Conservation (phyloP, 306 rosid species). For the Prunus padus region DNA sequence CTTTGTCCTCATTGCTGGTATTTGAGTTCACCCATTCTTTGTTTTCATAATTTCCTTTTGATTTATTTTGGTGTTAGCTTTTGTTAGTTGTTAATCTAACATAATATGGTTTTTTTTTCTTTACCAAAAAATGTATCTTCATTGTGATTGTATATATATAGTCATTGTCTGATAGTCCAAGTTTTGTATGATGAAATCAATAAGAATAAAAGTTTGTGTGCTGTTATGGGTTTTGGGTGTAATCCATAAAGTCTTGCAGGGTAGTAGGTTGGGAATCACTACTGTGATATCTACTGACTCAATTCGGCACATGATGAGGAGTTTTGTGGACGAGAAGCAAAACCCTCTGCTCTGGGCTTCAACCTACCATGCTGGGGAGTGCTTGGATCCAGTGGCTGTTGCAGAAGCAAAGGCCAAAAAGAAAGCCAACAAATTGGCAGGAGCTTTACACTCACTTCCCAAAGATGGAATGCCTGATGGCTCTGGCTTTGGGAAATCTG, state of each 20-base stretch:
- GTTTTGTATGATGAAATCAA: neutral
- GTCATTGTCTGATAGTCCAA: neutral
- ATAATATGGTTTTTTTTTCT: neutral
- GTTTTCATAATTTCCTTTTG: conserved; percentile 25
- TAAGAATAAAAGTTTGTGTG: neutral
- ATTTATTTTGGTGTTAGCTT: neutral
- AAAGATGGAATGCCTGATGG: conserved; percentile 57
- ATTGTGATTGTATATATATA: neutral
- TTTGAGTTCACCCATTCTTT: conserved; percentile 26
- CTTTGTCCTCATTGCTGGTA: conserved; percentile 97
- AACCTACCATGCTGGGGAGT: conserved; percentile 99
- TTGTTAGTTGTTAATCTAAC: conserved; percentile 17
- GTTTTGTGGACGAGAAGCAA: conserved; percentile 86
- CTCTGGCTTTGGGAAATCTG: conserved; percentile 41
- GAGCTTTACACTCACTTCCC: conserved; percentile 42
- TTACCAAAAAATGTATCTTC: neutral
- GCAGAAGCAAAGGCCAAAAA: conserved; percentile 78
- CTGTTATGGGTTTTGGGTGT: conserved; percentile 6
- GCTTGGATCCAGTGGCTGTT: conserved; percentile 85
- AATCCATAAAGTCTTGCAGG: conserved; percentile 50
- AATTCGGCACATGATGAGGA: conserved; percentile 98
- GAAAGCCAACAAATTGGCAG: conserved; percentile 75
- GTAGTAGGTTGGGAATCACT: conserved; percentile 89
- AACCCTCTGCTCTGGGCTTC: conserved; percentile 96
- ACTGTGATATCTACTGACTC: conserved; percentile 96